Evolutionary conservation across 2,329 filamentous ascomycete genomes (phyloP).

Genomic region (Trichoderma sp.): DNA sequence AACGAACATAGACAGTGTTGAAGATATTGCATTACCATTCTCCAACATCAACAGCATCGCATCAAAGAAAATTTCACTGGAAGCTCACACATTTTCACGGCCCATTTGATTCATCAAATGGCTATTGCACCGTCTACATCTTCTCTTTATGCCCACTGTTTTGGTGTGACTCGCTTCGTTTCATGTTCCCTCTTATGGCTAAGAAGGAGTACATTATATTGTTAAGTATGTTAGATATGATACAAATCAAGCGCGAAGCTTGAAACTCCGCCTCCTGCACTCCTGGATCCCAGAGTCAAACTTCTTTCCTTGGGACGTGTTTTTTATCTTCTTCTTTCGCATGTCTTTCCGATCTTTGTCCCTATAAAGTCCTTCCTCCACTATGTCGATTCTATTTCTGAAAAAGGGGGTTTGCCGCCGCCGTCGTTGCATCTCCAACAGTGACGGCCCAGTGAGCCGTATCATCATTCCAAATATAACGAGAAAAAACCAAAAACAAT

Average conservation of each 20-base stretch:
- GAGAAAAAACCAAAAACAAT: background rate
- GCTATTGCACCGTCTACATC: background rate
- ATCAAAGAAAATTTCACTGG: background rate
- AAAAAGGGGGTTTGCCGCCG: background rate
- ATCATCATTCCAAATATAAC: background rate
- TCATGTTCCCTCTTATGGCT: background rate
- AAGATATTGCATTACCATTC: background rate
- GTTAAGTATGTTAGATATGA: conserved; percentile 3
- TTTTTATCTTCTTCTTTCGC: background rate
- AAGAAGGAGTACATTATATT: background rate
- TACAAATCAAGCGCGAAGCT: conserved; percentile 10
- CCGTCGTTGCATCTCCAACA: background rate
- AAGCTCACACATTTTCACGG: background rate
- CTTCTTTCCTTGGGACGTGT: background rate
- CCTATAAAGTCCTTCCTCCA: background rate
- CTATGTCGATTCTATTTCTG: background rate
- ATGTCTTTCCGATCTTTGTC: background rate
- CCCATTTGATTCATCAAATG: background rate
- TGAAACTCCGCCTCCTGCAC: background rate
- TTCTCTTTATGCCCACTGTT: background rate
- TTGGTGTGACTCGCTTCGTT: background rate
- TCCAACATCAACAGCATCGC: background rate
- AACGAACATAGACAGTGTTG: background rate
- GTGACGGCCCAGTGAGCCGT: background rate
- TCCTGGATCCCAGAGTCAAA: background rate